These are phyloP conservation scores for Nannochloris sp. DNA, from an alignment of 139 green algal species.

Conservation along the genomic window DNA sequence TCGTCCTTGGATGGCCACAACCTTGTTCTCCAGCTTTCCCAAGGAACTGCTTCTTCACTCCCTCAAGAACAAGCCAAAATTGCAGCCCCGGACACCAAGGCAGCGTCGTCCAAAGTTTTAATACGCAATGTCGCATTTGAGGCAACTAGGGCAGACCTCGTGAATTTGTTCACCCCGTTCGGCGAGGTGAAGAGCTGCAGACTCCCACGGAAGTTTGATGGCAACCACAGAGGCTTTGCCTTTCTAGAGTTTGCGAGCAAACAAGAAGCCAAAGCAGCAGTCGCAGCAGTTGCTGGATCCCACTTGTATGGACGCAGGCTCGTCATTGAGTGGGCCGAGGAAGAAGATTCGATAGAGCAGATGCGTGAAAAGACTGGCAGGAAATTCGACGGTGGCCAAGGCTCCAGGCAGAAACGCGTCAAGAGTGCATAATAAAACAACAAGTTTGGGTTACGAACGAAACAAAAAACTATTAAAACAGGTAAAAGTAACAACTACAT, in stretches of 20 bases:
- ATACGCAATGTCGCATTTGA: constrained; percentile 98
- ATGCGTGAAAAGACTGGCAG: constrained; percentile 63
- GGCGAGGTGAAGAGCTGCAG: constrained; percentile 86
- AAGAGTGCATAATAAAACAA: constrained; percentile 7
- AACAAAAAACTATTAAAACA: not conserved
- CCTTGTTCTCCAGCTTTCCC: constrained; percentile 70
- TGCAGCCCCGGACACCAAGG: not conserved
- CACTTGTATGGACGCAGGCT: constrained; percentile 93
- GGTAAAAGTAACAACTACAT: not conserved
- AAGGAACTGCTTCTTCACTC: not conserved
- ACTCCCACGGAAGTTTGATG: constrained; percentile 97
- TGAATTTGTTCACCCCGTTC: constrained; percentile 83
- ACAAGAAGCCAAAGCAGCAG: constrained; percentile 47
- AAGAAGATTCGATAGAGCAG: constrained; percentile 62
- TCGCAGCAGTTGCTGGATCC: constrained; percentile 54
- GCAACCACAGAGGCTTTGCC: constrained; percentile 77
- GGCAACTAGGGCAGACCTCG: constrained; percentile 84
- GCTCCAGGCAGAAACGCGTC: not conserved
- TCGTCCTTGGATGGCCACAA: constrained; percentile 83
- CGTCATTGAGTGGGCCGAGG: constrained; percentile 78
- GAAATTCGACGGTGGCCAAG: constrained; percentile 24
- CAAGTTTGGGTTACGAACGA: not conserved
- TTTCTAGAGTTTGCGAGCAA: constrained; percentile 88
- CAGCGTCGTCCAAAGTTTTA: constrained; percentile 30
- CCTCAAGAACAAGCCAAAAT: not conserved